These are phyloP conservation scores for Lyophyllum shimeji DNA, from an alignment of 768 basidiomycete species.

Conservation along the genomic window DNA sequence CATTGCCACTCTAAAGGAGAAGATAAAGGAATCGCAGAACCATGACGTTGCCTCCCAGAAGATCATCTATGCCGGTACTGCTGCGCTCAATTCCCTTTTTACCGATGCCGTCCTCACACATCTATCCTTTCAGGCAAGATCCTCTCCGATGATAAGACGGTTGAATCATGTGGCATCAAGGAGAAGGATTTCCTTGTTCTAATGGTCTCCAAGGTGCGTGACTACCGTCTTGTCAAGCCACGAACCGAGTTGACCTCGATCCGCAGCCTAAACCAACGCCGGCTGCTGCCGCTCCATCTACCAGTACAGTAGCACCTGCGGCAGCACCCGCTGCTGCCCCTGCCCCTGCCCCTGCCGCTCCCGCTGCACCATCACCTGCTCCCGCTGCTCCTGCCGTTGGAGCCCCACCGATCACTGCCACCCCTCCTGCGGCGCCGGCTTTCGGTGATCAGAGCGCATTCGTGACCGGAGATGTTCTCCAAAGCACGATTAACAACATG, in stretches of 20 bases:
- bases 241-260: conserved; percentile 23
- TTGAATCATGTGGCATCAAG: conserved; percentile 88
- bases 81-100: conserved; percentile 16
- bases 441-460: conserved; percentile 59
- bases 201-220: conserved; percentile 91
- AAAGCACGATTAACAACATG: conserved; percentile 80
- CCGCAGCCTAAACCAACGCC: conserved; percentile 21
- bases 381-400: conserved; percentile 20
- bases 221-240: conserved; percentile 10
- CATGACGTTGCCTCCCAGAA: conserved; percentile 80
- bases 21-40: conserved; percentile 76
- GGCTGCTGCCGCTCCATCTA: conserved; percentile 28
- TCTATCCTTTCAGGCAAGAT: conserved; percentile 70
- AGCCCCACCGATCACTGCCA: conserved; percentile 24
- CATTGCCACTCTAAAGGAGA: conserved; percentile 76
- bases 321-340: conserved; percentile 24
- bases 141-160: conserved; percentile 81
- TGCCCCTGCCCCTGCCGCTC: conserved; percentile 30
- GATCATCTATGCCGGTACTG: conserved; percentile 89
- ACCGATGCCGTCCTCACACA: neutral
- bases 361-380: conserved; percentile 24
- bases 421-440: conserved; percentile 32
- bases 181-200: conserved; percentile 99
- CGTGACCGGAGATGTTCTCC: conserved; percentile 73
- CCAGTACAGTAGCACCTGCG: conserved; percentile 28